phyloP scores from a whole-genome alignment of 129 eudicot species.

The Arctium lappa region DNA sequence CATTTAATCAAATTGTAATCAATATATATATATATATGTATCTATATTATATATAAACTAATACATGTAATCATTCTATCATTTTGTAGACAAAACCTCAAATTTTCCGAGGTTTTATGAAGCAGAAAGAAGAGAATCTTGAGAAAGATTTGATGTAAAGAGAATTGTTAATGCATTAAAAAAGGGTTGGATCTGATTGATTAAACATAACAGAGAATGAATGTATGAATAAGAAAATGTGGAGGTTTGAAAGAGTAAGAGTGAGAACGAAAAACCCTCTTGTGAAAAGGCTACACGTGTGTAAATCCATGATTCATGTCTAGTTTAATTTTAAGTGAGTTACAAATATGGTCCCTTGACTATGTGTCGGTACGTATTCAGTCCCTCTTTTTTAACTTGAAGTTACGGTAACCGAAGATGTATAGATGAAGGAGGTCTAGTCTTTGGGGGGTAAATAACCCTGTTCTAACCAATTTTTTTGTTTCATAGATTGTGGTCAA shows the following conservation, averaged over 20 bases:
- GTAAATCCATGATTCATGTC: not conserved
- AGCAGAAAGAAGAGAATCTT: constrained; percentile 18
- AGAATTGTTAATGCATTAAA: constrained; percentile 18
- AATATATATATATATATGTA: too few species aligned
- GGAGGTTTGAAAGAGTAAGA: constrained; percentile 26
- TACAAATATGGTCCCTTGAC: not conserved
- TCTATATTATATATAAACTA: not conserved
- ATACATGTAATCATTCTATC: not conserved
- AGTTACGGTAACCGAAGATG: not conserved
- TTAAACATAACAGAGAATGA: constrained; percentile 13
- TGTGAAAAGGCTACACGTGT: constrained; percentile 16
- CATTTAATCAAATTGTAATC: not conserved
- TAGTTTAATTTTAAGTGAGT: not conserved
- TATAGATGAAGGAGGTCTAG: not conserved
- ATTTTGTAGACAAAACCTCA: not conserved
- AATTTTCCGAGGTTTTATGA: constrained; percentile 13
- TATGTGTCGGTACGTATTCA: not conserved
- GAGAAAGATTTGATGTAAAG: constrained; percentile 19
- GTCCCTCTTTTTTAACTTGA: not conserved
- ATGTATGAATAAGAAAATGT: constrained; percentile 16
- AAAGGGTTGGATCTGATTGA: constrained; percentile 18
- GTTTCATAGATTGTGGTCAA: not conserved
- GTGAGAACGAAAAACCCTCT: constrained; percentile 22
- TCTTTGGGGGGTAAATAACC: not conserved
- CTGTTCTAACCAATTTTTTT: not conserved